Evolutionary conservation across 176 grass and related monocot genomes (phyloP).

Genomic region (Pontederia paniculata): DNA sequence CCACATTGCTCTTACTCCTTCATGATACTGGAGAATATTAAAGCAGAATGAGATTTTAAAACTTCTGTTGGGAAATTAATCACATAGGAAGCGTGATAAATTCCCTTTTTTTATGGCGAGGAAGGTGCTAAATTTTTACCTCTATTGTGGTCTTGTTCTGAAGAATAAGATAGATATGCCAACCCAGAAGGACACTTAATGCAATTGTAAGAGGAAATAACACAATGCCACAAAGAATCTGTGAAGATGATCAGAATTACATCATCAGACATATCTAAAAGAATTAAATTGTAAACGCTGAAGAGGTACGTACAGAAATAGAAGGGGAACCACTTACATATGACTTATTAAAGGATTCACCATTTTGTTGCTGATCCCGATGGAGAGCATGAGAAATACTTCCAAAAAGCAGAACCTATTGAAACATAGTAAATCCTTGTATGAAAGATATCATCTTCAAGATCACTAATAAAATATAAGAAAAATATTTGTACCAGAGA

Average conservation of each 20-base stretch:
- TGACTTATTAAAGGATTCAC: slow-evolving; percentile 75
- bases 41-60: slow-evolving; percentile 8
- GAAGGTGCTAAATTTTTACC: slow-evolving; percentile 38
- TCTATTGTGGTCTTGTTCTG: slow-evolving; percentile 98
- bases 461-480: slow-evolving; percentile 5
- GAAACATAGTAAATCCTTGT: slow-evolving; percentile 32
- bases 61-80: not conserved
- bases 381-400: slow-evolving; percentile 35
- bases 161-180: slow-evolving; percentile 92
- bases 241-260: slow-evolving; percentile 16
- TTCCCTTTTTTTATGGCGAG: slow-evolving; percentile 1
- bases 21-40: slow-evolving; percentile 63
- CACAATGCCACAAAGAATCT: slow-evolving; percentile 70
- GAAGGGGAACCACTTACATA: slow-evolving; percentile 38
- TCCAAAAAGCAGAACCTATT: slow-evolving; percentile 62
- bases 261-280: not conserved
- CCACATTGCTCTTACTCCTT: slow-evolving; percentile 91
- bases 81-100: slow-evolving; percentile 4
- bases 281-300: slow-evolving; percentile 4
- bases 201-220: slow-evolving; percentile 63
- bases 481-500: slow-evolving; percentile 37
- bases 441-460: not conserved
- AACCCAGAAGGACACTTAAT: slow-evolving; percentile 51
- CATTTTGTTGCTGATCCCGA: slow-evolving; percentile 41
- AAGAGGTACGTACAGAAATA: not conserved